Conservation (phyloP, 192 early-diverging fungal genomes). For the Dimargaris xerosporica region DNA sequence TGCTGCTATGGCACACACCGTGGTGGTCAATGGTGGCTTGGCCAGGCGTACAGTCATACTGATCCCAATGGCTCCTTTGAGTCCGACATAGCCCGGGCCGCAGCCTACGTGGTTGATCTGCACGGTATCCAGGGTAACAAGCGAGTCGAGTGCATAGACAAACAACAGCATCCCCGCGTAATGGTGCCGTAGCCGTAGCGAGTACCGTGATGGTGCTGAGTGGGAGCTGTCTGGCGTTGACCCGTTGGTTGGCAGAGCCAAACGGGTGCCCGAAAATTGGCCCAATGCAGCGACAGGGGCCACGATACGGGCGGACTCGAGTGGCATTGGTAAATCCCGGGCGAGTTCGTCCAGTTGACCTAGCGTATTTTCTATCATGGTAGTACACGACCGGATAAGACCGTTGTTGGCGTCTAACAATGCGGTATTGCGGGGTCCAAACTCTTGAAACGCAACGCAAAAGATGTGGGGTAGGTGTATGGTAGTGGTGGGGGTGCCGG, state of each 20-base stretch:
- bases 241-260: too few relatives aligned
- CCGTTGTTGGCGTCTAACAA: constrained; percentile 6
- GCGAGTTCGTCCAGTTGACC: neutral
- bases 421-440: constrained; percentile 8
- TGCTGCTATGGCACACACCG: neutral
- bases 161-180: constrained; percentile 6
- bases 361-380: neutral
- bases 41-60: neutral
- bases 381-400: constrained; percentile 7
- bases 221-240: too few relatives aligned
- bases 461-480: neutral
- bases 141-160: neutral
- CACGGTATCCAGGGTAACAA: neutral
- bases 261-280: neutral
- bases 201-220: neutral
- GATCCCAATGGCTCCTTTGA: constrained; percentile 8
- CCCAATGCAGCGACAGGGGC: neutral
- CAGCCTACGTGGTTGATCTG: constrained; percentile 1
- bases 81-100: constrained; percentile 2
- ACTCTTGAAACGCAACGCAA: constrained; percentile 8
- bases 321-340: neutral
- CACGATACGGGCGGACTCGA: neutral
- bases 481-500: neutral
- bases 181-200: neutral
- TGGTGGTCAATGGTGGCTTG: too few relatives aligned